Evolutionary conservation across 345 rosid genomes (phyloP), one percentile per base, ranked within the genome.

Genomic region (Moricandia arvensis): DNA sequence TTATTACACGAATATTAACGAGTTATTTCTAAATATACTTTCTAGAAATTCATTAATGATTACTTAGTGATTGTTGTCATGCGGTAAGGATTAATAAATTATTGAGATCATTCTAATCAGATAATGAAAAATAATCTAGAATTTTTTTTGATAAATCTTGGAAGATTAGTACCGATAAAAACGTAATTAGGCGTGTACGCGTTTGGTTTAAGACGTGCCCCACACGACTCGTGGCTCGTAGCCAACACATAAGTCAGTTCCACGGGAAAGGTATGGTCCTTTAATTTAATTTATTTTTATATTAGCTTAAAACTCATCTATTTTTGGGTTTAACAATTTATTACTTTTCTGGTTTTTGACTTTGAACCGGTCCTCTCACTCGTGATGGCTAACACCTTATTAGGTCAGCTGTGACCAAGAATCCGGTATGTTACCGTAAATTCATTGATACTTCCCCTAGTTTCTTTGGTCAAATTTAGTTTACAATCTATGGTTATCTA

Each of bases 341-440:
- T 7, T 18, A 72, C 54, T 73, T 79, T 79, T 62, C 67, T 68
- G 59, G 74, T 73, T 68, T n/a, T 74, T 79, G 82, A 79, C 79
- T 79, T 79, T 74, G 78, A 79, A 79, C 82, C 66, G 78, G 78
- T 79, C 82, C 82, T 54, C 57, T 69, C 75, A 79, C 67, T 79
- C 43, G 55, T 69, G 73, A 73, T 73, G 74, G 69, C 81, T 21
- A 30, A 26, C 10, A 30, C 60, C 15, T 2, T 34, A 29, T 65
- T 77, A 77, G 63, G 68, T 77, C 72, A 77, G 66, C 76, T 71
- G 51, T 65, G 63, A 66, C 76, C 58, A 16, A 15, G 18, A 61
- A 53, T 41, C 70, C 49, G 73, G 77, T 73, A 53, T 60, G 21
- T 60, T 66, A 59, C 72, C n/a, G 70, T 79, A 38, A 30, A 66